These are phyloP conservation scores for Triadica sebifera DNA, from an alignment of 345 rosid species.

Conservation along the genomic window DNA sequence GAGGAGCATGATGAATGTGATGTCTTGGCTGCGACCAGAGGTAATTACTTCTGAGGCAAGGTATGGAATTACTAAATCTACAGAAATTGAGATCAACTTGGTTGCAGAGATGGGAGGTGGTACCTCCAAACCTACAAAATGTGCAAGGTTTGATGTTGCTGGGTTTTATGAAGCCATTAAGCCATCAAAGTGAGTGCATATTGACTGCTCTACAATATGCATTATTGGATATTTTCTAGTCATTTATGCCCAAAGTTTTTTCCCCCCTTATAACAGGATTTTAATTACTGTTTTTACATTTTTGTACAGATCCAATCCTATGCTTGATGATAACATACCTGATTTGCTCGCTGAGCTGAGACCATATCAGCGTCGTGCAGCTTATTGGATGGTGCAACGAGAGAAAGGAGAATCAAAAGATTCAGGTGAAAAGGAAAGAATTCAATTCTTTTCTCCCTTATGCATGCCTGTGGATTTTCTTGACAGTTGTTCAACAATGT, in stretches of 20 bases:
- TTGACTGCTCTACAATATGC: not conserved
- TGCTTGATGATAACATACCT: slow-evolving; percentile 62
- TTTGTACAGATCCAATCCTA: slow-evolving; percentile 48
- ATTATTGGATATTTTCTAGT: slow-evolving; percentile 2
- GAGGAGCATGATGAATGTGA: slow-evolving; percentile 82
- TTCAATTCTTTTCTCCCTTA: slow-evolving; percentile 59
- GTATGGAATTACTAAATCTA: slow-evolving; percentile 45
- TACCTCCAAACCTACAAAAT: slow-evolving; percentile 36
- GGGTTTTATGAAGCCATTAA: slow-evolving; percentile 93
- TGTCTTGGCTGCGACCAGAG: slow-evolving; percentile 94
- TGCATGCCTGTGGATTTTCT: slow-evolving; percentile 63
- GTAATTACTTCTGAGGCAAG: slow-evolving; percentile 75
- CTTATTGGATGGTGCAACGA: slow-evolving; percentile 85
- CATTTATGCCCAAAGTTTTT: not conserved
- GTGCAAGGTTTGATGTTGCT: slow-evolving; percentile 60
- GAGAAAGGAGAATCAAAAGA: slow-evolving; percentile 63
- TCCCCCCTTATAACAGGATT: not conserved
- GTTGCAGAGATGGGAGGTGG: slow-evolving; percentile 26
- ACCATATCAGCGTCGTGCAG: slow-evolving; percentile 96
- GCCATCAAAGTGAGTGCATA: slow-evolving; percentile 78
- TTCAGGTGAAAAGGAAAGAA: slow-evolving; percentile 36
- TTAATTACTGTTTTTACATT: slow-evolving; percentile 14
- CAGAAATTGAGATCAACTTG: slow-evolving; percentile 31
- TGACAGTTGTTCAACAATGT: slow-evolving; percentile 66
- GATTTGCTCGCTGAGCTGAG: slow-evolving; percentile 77